Evolutionary conservation across 225 moss, liverwort and hornwort species (phyloP), one percentile per base, ranked within the genome.

Genomic region (Thuidium tamariscinum): DNA sequence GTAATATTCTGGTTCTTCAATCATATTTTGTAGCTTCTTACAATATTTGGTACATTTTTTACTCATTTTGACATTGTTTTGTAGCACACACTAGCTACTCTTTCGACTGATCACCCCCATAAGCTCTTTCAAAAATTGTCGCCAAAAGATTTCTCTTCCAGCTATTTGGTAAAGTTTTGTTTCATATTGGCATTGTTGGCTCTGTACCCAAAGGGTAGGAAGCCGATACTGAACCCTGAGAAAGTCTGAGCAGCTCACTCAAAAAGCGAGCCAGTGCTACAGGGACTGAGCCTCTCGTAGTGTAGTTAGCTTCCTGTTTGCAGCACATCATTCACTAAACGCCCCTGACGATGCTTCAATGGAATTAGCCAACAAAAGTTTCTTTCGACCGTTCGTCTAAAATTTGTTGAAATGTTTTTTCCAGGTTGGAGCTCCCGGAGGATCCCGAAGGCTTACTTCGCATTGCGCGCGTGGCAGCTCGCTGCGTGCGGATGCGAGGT

Each of bases 401-500:
- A 54, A 36, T 36, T n/a, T 54, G 36, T 9, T 36, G 54, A 74
- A 74, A n/a, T 75, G 23, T 9, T 54, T 71, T 52, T 72, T 76
- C 76, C 36, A 84, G 94, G 68, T 64, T 93, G 18, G 86, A 87
- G 26, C 89, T 85, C 12, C 94, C 92, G 2, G 88, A 75, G 21
- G 89, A 94, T 54, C 90, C 89, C 14, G 91, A 93, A 39, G 91
- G 91, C 0, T 41, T 94, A 67, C 76, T 94, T 2, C 88, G 92
- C 41, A 90, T 93, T 6, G 94, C 94, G 9, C 87, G 92, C 16
- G 93, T 94, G 66, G 94, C 94, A 16, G 93, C 91, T 41, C 89
- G 91, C 51, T 94, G 94, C 81, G 94, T 94, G 70, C 77, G 92
- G 60, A 80, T 83, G 88, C 89, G 90, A 10, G 93, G 90, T 36